These are phyloP conservation scores for Leishmania arabica DNA, from an alignment of 208 protist species.

Conservation along the genomic window DNA sequence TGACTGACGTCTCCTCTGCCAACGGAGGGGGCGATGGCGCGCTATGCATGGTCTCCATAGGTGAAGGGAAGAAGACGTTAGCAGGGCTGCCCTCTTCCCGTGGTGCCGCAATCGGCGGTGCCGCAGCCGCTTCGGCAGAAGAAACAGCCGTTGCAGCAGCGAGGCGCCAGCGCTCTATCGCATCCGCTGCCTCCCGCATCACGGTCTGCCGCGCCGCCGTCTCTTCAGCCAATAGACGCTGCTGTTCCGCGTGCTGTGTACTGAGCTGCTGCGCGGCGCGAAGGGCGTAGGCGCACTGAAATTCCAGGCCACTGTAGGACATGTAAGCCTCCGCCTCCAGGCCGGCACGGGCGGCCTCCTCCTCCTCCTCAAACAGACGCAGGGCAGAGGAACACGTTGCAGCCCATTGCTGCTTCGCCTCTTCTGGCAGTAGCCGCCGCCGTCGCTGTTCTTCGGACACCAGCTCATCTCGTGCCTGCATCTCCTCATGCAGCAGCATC, in stretches of 20 bases:
- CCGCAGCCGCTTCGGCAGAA: not conserved
- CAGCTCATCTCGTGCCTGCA: slow-evolving; percentile 23
- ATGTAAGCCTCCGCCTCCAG: slow-evolving; percentile 57
- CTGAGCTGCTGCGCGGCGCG: slow-evolving; percentile 16
- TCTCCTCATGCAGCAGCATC: slow-evolving; percentile 20
- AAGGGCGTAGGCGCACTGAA: slow-evolving; percentile 30
- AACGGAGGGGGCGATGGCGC: not conserved
- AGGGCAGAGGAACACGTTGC: slow-evolving; percentile 18
- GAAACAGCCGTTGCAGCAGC: not conserved
- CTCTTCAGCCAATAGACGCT: slow-evolving; percentile 34
- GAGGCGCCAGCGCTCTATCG: slow-evolving; percentile 1
- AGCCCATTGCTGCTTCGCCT: slow-evolving; percentile 19
- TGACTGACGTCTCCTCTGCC: not conserved
- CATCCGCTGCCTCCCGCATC: slow-evolving; percentile 9
- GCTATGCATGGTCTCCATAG: not conserved
- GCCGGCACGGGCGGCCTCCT: slow-evolving; percentile 43
- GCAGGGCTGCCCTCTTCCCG: not conserved
- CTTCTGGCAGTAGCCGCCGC: slow-evolving; percentile 12
- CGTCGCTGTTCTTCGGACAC: slow-evolving; percentile 5
- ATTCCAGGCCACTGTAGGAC: slow-evolving; percentile 42
- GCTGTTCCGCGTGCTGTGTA: slow-evolving; percentile 20
- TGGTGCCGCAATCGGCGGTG: not conserved
- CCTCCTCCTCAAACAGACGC: slow-evolving; percentile 40
- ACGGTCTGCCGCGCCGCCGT: slow-evolving; percentile 12
- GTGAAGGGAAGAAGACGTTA: not conserved